Percentiles rank a stretch among this genome's conserved stretches.
phyloP scores from a whole-genome alignment of 345 rosid genomes.

The Triadica sebifera region DNA sequence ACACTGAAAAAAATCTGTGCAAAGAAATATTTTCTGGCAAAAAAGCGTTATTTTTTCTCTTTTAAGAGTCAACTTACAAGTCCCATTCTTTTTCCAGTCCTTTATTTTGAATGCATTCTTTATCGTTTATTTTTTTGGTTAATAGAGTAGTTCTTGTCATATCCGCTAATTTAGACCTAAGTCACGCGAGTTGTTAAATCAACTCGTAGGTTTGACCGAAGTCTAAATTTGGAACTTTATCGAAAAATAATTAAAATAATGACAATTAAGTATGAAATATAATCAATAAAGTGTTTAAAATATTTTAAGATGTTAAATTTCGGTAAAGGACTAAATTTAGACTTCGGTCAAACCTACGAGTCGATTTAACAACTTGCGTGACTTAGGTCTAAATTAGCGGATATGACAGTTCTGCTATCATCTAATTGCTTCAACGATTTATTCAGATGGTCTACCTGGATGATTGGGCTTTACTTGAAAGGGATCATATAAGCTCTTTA shows the following conservation, averaged over 20 bases:
- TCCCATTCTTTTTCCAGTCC: neutral
- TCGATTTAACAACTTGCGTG: too few species aligned
- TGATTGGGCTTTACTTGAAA: constrained; percentile 83
- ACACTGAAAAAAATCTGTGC: neutral
- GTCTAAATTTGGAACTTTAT: too few species aligned
- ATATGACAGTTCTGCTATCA: constrained; percentile 11
- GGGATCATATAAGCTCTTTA: constrained; percentile 71
- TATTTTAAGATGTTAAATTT: too few species aligned
- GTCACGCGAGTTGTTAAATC: too few species aligned
- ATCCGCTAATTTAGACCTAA: too few species aligned
- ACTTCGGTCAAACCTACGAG: too few species aligned
- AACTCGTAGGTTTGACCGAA: too few species aligned
- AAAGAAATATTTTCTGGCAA: neutral
- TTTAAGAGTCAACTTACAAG: neutral
- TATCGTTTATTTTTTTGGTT: neutral
- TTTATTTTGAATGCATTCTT: constrained; percentile 3
- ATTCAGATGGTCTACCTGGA: constrained; percentile 72
- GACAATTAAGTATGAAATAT: too few species aligned
- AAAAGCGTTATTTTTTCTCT: neutral
- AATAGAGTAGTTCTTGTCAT: neutral
- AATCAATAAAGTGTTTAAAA: too few species aligned
- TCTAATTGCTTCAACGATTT: constrained; percentile 27
- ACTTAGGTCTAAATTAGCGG: too few species aligned
- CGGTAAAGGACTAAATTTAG: too few species aligned
- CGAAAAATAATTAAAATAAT: too few species aligned